These are phyloP conservation scores for Populus pruinosa DNA, from an alignment of 345 rosid genomes.

Conservation along the genomic window DNA sequence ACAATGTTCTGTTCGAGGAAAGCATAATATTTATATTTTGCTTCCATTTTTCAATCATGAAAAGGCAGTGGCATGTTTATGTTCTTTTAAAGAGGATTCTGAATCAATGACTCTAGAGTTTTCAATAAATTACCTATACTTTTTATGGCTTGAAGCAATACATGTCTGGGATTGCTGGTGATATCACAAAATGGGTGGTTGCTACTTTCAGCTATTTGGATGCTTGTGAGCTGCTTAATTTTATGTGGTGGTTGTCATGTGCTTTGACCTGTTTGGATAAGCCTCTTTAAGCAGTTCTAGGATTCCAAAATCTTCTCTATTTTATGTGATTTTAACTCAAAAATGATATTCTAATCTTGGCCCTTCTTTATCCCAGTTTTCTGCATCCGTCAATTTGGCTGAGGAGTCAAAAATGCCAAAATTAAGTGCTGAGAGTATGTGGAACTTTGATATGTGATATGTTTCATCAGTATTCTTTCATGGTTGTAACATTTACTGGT, in stretches of 20 bases:
- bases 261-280: background rate
- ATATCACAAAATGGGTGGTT: background rate
- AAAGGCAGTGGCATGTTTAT: background rate
- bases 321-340: background rate
- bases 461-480: background rate
- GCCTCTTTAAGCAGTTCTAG: background rate
- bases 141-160: background rate
- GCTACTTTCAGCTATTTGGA: background rate
- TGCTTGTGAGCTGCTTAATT: background rate
- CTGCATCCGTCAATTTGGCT: constrained; percentile 60
- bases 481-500: constrained; percentile 2
- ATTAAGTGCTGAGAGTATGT: constrained; percentile 64
- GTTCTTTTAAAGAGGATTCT: background rate
- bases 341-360: constrained; percentile 1
- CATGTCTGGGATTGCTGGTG: background rate
- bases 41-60: background rate
- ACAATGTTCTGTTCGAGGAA: background rate
- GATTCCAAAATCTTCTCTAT: background rate
- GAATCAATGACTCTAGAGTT: background rate
- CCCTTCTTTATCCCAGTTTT: constrained; percentile 36
- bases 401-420: constrained; percentile 67
- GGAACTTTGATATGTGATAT: constrained; percentile 64
- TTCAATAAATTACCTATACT: background rate
- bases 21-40: background rate
- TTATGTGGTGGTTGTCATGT: background rate